Percentiles rank a stretch among this genome's conserved stretches.
Evolutionary conservation across 2,329 filamentous ascomycete species (phyloP).

Genomic region (Zasmidium angulare): DNA sequence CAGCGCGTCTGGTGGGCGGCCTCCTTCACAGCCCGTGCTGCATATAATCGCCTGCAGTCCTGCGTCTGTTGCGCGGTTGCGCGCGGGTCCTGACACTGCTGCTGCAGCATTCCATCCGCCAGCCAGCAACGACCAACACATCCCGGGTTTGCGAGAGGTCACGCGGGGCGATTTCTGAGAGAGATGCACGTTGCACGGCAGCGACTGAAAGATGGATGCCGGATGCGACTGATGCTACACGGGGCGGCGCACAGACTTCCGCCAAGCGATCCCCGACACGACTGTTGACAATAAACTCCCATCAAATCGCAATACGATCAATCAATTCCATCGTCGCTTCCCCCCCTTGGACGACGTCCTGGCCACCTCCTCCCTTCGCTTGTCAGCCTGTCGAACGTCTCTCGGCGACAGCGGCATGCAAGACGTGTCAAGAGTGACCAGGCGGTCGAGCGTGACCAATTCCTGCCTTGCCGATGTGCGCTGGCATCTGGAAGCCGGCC

Average conservation of each 20-base stretch:
- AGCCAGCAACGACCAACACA: background rate
- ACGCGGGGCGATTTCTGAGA: background rate
- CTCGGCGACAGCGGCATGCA: background rate
- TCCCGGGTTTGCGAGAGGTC: background rate
- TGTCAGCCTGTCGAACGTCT: background rate
- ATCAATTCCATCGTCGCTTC: background rate
- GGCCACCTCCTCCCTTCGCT: background rate
- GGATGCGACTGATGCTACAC: background rate
- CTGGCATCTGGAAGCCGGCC: background rate
- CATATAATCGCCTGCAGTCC: background rate
- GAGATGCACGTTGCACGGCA: background rate
- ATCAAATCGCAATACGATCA: constrained; percentile 1
- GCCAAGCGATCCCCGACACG: background rate
- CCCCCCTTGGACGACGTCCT: background rate
- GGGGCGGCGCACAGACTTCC: background rate
- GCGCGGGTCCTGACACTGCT: background rate
- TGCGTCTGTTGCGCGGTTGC: background rate
- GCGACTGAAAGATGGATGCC: constrained; percentile 1
- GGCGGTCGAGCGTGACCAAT: background rate
- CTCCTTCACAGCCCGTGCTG: background rate
- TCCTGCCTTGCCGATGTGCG: background rate
- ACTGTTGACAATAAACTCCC: background rate
- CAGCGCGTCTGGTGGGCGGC: constrained; percentile 3
- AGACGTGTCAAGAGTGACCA: background rate
- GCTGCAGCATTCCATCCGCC: background rate